These are phyloP conservation scores for Reutealis trisperma DNA, from an alignment of 345 rosid species.

Conservation along the genomic window DNA sequence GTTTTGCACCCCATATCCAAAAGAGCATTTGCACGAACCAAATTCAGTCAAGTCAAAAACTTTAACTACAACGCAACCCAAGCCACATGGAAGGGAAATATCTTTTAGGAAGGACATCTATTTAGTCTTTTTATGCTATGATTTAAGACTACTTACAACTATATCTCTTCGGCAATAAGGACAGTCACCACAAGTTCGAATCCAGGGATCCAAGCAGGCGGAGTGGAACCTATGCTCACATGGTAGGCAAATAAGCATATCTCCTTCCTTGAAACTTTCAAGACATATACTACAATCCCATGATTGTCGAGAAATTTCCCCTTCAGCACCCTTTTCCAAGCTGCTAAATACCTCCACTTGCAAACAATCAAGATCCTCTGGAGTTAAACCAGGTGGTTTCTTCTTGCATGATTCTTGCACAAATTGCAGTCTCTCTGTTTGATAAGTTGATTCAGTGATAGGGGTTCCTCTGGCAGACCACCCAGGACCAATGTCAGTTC, in stretches of 20 bases:
- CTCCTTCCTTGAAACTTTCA: constrained; percentile 71
- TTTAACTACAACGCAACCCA: not conserved
- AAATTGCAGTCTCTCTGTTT: constrained; percentile 36
- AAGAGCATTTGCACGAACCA: not conserved
- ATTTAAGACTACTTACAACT: constrained; percentile 14
- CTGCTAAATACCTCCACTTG: constrained; percentile 46
- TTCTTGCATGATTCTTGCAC: constrained; percentile 37
- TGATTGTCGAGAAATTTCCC: constrained; percentile 28
- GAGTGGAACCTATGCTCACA: constrained; percentile 78
- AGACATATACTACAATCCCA: constrained; percentile 80
- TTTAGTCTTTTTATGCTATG: constrained; percentile 13
- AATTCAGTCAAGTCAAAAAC: not conserved
- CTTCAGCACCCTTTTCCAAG: constrained; percentile 28
- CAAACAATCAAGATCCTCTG: constrained; percentile 52
- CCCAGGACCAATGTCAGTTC: constrained; percentile 28
- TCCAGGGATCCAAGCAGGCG: constrained; percentile 84
- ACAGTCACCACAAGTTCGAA: constrained; percentile 85
- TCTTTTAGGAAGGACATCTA: not conserved
- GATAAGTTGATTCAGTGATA: constrained; percentile 25
- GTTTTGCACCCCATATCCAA: not conserved
- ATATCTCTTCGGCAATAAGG: constrained; percentile 83
- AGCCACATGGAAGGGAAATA: not conserved
- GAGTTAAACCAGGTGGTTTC: constrained; percentile 78
- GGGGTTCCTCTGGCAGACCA: constrained; percentile 27
- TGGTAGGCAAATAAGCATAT: constrained; percentile 54